A percentile compares a stretch with the other conserved stretches of the same genome.
These are phyloP conservation scores for Kazachstania sp. DNA, from an alignment of 1,139 yeast genomes.

Conservation along the genomic window DNA sequence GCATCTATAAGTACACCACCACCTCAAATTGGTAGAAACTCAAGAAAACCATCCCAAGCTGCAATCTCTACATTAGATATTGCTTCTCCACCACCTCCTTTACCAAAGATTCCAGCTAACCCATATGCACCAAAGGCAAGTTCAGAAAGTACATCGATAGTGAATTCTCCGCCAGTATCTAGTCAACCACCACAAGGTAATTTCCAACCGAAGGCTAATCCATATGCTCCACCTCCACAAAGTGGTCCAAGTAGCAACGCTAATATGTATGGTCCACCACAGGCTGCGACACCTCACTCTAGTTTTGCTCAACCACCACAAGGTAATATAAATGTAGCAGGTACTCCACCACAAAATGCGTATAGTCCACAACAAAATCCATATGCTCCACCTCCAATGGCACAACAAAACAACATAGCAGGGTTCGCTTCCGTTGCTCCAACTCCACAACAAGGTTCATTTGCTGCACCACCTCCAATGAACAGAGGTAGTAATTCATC, in stretches of 20 bases:
- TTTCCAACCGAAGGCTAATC: constrained; percentile 20
- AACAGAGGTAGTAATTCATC: background rate
- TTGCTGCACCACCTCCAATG: background rate
- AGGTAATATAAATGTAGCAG: constrained; percentile 9
- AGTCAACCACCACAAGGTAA: background rate
- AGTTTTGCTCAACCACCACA: constrained; percentile 10
- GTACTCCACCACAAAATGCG: constrained; percentile 8
- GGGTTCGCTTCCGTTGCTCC: background rate
- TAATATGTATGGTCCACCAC: background rate
- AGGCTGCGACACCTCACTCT: background rate
- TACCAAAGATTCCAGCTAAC: constrained; percentile 19
- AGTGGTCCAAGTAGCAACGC: background rate
- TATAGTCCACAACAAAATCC: constrained; percentile 3
- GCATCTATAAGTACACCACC: constrained; percentile 18
- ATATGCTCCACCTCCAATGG: constrained; percentile 8
- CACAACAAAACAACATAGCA: background rate
- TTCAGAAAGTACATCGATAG: constrained; percentile 6
- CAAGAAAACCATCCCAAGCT: constrained; percentile 14
- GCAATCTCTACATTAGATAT: background rate
- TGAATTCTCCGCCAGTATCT: background rate
- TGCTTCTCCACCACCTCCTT: background rate
- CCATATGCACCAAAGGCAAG: constrained; percentile 31
- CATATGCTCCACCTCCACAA: constrained; percentile 35
- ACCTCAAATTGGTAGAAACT: constrained; percentile 17
- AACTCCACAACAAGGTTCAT: background rate